Conservation (phyloP, 305 asterid species). For the Stenogyne calaminthoides region DNA sequence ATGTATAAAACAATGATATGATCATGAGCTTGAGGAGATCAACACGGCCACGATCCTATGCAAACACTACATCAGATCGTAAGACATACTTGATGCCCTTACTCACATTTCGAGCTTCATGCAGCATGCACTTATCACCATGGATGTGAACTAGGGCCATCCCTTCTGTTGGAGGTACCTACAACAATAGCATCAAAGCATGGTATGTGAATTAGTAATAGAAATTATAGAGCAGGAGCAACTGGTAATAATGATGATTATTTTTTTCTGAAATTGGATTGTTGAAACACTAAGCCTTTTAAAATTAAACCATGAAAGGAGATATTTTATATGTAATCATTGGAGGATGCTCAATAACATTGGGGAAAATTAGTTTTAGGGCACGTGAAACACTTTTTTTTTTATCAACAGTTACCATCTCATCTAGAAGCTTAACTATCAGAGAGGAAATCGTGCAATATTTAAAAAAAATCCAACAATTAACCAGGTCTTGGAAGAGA, state of each 20-base stretch:
- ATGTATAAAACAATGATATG: background rate
- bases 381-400: background rate
- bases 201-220: background rate
- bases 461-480: background rate
- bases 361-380: background rate
- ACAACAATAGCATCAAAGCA: background rate
- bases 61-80: constrained; percentile 85
- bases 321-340: too few relatives aligned
- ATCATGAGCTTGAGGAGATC: background rate
- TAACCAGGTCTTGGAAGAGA: background rate
- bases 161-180: constrained; percentile 92
- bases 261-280: background rate
- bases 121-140: constrained; percentile 68
- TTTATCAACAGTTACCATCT: background rate
- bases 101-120: constrained; percentile 76
- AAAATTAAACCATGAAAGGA: background rate
- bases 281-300: background rate
- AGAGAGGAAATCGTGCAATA: background rate
- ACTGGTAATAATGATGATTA: background rate
- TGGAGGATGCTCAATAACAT: too few relatives aligned
- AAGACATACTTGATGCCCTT: constrained; percentile 85
- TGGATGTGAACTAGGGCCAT: constrained; percentile 93
- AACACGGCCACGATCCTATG: constrained; percentile 16
- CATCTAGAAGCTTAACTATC: background rate
- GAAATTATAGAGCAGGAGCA: background rate